Evolutionary conservation across 2,329 filamentous ascomycete species (phyloP), one percentile per base, ranked within the genome.

Genomic region (Fusarium goolgardi): DNA sequence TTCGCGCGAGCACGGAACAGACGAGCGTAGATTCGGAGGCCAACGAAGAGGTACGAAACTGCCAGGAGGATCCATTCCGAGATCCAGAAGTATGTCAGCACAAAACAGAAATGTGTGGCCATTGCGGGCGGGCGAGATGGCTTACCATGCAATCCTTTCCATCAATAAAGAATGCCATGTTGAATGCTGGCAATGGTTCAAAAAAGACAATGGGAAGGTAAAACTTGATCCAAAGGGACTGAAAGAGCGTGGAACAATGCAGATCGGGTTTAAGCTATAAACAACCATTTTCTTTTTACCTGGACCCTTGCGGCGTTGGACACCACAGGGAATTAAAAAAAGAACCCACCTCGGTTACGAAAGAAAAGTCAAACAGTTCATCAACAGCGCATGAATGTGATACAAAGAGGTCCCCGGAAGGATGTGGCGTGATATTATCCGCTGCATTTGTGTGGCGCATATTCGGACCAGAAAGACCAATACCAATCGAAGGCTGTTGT

Each of bases 61-160:
- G 67, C 59, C 27, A 78, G 58, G 21, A 77, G 54, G 55, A 78
- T 78, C 75, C 75, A 76, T 77, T 77, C 75, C 25, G 75, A 77
- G 60, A 77, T 72, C 75, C 75, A 37, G 23, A 9, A 3, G 40
- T 1, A 5, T 13, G 50, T 71, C 18, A 71, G 58, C 5, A 55
- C 12, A n/a, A 7, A 23, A 5, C 15, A 4, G 12, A 2, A 4
- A 13, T 2, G 3, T 8, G 1, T 0, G 8, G 34, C 3, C 6
- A 5, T 15, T 5, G 3, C 23, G 4, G 23, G 6, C 1, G 3
- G 10, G 11, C 8, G 0, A 4, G 27, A 7, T 12, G 8, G 21
- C 65, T 46, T 50, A 71, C 69, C 69, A 71, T 71, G 9, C 66
- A 70, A 27, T 71, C 69, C 46, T 71, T 70, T 23, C 69, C 69